Base-by-base conservation (phyloP, 2,329 filamentous ascomycete species). In the Hypoxylon sp. region DNA sequence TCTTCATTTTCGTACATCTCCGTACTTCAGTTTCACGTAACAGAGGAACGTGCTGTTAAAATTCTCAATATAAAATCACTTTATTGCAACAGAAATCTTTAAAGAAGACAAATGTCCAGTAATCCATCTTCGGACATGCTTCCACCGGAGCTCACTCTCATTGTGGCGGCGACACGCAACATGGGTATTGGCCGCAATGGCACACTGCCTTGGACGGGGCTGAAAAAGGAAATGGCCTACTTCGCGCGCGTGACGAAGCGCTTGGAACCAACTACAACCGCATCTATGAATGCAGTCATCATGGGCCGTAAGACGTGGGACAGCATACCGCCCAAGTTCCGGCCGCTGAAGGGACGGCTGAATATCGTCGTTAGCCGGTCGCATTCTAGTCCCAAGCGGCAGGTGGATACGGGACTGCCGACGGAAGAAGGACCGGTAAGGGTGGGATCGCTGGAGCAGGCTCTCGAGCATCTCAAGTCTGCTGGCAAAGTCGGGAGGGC, bases 281-380 rank as follows among this genome's bases (percentile, higher is more conserved):
- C 77, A 0, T 73, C 82, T 46, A 64, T 82, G 72, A 95, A 94
- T 79, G 92, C 93, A 17, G 93, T 98, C 57, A 91, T 99, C 74
- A 99, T 99, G 96, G 96, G 96, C 67, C 92, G 96, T 77, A 98
- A 97, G 81, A 99, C 96, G 0, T 99, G 95, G 91, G 94, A 97
- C 58, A 94, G 90, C 71, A 95, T 99, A 67, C 95, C 96, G 1
- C 77, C 84, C 5, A 87, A 85, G 57, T 94, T 96, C 78, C 87
- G 94, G 2, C 96, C 96, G 17, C 85, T 99, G 35, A 90, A 89
- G 68, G 91, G 90, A 69, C 86, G 96, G 9, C 84, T 94, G 55
- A 98, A 97, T 80, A 88, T 98, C 44, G 88, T 98, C 71, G 84
- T 99, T 73, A 92, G 90, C 68, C 85, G 91, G 51, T 83, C 84